Evolutionary conservation across 2,329 filamentous ascomycete genomes (phyloP).

Genomic region (Aspergillus sp.): DNA sequence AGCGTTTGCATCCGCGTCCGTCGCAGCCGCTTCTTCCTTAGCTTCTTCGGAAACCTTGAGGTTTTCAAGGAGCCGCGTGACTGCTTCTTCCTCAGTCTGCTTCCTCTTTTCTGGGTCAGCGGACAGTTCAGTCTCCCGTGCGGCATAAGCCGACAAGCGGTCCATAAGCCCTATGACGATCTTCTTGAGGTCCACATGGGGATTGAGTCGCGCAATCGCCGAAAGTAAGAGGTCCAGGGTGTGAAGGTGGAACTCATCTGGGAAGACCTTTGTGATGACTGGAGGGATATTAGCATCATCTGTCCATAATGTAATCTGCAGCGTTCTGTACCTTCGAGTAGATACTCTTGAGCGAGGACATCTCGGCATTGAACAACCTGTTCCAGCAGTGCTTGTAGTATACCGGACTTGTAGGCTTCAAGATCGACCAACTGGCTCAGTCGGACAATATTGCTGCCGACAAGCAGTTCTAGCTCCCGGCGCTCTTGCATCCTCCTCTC

Average conservation of each 20-base stretch:
- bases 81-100: slow-evolving; percentile 79
- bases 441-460: slow-evolving; percentile 93
- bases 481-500: slow-evolving; percentile 92
- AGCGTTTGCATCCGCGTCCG: slow-evolving; percentile 31
- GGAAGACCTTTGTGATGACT: slow-evolving; percentile 98
- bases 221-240: slow-evolving; percentile 93
- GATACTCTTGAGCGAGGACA: slow-evolving; percentile 93
- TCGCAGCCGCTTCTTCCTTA: slow-evolving; percentile 36
- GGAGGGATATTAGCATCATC: background rate
- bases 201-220: slow-evolving; percentile 88
- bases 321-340: slow-evolving; percentile 66
- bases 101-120: slow-evolving; percentile 70
- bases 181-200: slow-evolving; percentile 94
- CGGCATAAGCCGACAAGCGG: slow-evolving; percentile 88
- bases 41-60: slow-evolving; percentile 65
- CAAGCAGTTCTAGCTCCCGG: slow-evolving; percentile 90
- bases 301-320: background rate
- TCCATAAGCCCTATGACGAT: slow-evolving; percentile 99
- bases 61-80: slow-evolving; percentile 73
- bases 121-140: slow-evolving; percentile 72
- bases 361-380: slow-evolving; percentile 98
- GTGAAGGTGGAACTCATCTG: slow-evolving; percentile 96
- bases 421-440: slow-evolving; percentile 94
- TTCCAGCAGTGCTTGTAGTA: slow-evolving; percentile 83
- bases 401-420: slow-evolving; percentile 87